A percentile compares a stretch with the other conserved stretches of the same genome.
Conservation (phyloP, 2,329 filamentous ascomycete genomes). For the Penicillium olsonii region DNA sequence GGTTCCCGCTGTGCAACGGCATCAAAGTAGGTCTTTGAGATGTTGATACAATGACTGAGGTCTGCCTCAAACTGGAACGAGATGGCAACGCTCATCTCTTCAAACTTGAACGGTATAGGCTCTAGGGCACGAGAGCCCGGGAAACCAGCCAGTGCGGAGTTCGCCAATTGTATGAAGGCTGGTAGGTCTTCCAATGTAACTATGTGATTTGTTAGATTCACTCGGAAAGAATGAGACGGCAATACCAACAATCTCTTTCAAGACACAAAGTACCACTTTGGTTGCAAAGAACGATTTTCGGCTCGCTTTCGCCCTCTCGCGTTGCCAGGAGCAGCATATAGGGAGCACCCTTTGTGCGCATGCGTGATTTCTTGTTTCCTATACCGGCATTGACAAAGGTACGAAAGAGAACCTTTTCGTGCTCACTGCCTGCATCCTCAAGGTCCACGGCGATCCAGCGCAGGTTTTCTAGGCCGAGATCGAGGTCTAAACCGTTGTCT, state of each 20-base stretch:
- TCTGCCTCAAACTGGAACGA: slow-evolving; percentile 32
- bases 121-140: slow-evolving; percentile 23
- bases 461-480: slow-evolving; percentile 23
- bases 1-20: slow-evolving; percentile 33
- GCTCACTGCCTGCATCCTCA: slow-evolving; percentile 28
- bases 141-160: slow-evolving; percentile 17
- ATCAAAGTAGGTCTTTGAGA: slow-evolving; percentile 34
- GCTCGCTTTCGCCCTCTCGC: slow-evolving; percentile 34
- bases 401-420: slow-evolving; percentile 34
- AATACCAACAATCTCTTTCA: slow-evolving; percentile 30
- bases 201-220: slow-evolving; percentile 3
- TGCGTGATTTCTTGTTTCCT: slow-evolving; percentile 31
- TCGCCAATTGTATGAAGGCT: slow-evolving; percentile 21
- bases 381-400: slow-evolving; percentile 37
- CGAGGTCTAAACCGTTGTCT: slow-evolving; percentile 14
- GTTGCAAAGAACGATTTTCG: slow-evolving; percentile 34
- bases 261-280: slow-evolving; percentile 34
- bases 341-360: slow-evolving; percentile 33
- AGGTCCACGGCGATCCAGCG: slow-evolving; percentile 25
- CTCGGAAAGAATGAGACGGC: not conserved
- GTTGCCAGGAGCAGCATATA: slow-evolving; percentile 35
- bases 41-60: slow-evolving; percentile 30
- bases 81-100: slow-evolving; percentile 25
- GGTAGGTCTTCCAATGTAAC: slow-evolving; percentile 25
- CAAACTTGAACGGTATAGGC: slow-evolving; percentile 30